These are phyloP conservation scores for Fusarium lyarnte DNA, from an alignment of 2,329 filamentous ascomycete species.

Conservation along the genomic window DNA sequence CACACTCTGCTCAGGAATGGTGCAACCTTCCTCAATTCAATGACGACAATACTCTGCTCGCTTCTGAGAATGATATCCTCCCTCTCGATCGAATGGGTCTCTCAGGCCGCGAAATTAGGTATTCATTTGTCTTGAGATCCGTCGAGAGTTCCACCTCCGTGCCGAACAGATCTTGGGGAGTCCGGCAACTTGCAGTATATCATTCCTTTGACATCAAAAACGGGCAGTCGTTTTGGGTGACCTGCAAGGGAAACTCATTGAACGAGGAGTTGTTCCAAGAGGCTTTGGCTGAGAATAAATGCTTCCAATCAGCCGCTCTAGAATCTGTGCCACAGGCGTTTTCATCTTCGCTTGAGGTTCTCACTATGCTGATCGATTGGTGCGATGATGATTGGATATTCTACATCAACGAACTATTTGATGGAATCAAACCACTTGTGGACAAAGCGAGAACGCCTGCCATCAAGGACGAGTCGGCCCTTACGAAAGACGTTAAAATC, in stretches of 20 bases:
- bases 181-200: constrained; percentile 28
- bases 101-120: constrained; percentile 26
- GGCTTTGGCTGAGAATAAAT: background rate
- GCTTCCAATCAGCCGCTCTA: background rate
- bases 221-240: constrained; percentile 12
- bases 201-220: constrained; percentile 25
- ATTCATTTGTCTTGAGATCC: constrained; percentile 25
- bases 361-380: constrained; percentile 24
- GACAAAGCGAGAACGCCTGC: background rate
- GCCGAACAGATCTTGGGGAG: background rate
- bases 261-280: constrained; percentile 6
- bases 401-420: constrained; percentile 21
- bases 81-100: background rate
- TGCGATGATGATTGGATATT: constrained; percentile 28
- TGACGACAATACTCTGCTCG: constrained; percentile 22
- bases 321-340: background rate
- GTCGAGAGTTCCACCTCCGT: constrained; percentile 12
- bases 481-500: background rate
- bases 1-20: background rate
- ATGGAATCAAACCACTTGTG: background rate
- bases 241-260: constrained; percentile 14
- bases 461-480: background rate
- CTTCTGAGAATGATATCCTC: background rate
- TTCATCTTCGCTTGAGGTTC: background rate
- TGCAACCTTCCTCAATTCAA: constrained; percentile 22